Evolutionary conservation across 2,329 filamentous ascomycete species (phyloP).

Genomic region (Lithohypha guttulata): DNA sequence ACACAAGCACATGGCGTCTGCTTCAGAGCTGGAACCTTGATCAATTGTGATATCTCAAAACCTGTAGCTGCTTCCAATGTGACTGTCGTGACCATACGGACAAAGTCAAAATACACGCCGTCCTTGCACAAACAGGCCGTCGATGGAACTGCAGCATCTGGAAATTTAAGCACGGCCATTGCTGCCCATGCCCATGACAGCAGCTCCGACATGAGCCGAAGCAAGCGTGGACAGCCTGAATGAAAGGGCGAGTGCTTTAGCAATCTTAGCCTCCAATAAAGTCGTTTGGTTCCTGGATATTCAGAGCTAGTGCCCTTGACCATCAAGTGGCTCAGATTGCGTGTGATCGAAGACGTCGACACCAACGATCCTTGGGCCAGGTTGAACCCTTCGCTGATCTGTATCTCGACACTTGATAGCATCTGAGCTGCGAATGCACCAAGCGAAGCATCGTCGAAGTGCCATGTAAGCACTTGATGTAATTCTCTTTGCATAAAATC

Average conservation of each 20-base stretch:
- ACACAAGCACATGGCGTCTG: conserved; percentile 4
- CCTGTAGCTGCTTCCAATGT: conserved; percentile 4
- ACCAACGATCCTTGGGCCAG: conserved; percentile 4
- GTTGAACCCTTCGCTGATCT: conserved; percentile 9
- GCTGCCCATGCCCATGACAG: conserved; percentile 9
- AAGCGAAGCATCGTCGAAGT: conserved; percentile 4
- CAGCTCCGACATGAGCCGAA: conserved; percentile 8
- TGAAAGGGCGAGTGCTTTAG: conserved; percentile 7
- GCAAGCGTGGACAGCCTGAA: conserved; percentile 6
- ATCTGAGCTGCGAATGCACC: background rate
- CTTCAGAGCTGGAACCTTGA: conserved; percentile 3
- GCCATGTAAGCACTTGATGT: conserved; percentile 4
- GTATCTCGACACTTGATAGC: conserved; percentile 4
- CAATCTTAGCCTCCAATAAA: conserved; percentile 6
- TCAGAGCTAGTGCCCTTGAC: background rate
- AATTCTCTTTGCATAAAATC: conserved; percentile 9
- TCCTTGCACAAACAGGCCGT: conserved; percentile 6
- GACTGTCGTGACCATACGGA: conserved; percentile 8
- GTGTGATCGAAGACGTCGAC: conserved; percentile 3
- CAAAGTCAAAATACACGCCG: conserved; percentile 8
- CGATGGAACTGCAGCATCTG: conserved; percentile 1
- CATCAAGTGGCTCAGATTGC: conserved; percentile 6
- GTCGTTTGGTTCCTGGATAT: conserved; percentile 4
- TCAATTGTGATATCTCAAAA: conserved; percentile 7
- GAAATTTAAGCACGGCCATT: conserved; percentile 7